Percentiles rank a stretch among this genome's conserved stretches.
Evolutionary conservation across 192 early-diverging fungal species (phyloP).

Genomic region (Rhizoclosmatium sp.): DNA sequence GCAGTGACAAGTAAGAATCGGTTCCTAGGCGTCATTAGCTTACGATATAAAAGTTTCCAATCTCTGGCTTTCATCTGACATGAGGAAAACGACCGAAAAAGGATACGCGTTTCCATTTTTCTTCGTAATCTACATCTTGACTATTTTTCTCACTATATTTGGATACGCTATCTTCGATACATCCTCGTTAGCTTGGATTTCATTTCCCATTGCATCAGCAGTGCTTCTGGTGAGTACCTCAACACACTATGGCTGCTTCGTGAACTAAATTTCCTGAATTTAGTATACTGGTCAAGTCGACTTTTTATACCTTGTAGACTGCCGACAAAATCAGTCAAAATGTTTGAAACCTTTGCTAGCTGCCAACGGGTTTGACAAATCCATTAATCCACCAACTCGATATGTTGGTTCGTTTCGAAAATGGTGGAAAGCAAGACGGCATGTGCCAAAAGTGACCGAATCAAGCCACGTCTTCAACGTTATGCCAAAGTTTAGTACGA

Average conservation of each 20-base stretch:
- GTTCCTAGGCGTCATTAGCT: background rate
- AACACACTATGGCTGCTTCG: no score
- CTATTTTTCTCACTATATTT: background rate
- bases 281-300: background rate
- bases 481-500: no score
- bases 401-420: background rate
- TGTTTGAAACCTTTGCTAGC: constrained; percentile 1
- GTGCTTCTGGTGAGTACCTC: no score
- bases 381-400: background rate
- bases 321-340: background rate
- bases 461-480: no score
- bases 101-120: constrained; percentile 15
- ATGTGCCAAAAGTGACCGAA: no score
- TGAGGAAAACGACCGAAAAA: background rate
- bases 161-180: background rate
- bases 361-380: background rate
- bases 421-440: background rate
- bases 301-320: background rate
- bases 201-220: no score
- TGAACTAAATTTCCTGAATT: background rate
- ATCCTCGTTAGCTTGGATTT: background rate
- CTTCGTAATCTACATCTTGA: background rate
- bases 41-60: constrained; percentile 10
- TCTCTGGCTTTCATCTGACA: background rate
- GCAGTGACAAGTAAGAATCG: background rate